Evolutionary conservation across 1,139 yeast species (phyloP).

Genomic region (Sugiyamaella sp.): DNA sequence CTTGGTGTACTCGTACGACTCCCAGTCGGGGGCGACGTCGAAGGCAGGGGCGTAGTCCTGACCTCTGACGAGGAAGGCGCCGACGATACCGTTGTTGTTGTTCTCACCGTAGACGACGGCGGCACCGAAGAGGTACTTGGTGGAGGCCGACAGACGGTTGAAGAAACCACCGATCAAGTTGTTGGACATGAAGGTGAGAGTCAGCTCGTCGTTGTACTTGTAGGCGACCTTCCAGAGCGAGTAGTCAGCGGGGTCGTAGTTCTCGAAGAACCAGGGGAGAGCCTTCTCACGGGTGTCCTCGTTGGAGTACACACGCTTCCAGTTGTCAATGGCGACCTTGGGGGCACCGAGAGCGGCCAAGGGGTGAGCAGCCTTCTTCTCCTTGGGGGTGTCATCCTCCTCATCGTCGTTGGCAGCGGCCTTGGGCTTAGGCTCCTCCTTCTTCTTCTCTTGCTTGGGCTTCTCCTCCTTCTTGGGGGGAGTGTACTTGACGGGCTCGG

Average conservation of each 20-base stretch:
- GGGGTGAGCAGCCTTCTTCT: conserved; percentile 83
- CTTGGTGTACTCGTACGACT: conserved; percentile 70
- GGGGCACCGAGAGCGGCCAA: conserved; percentile 78
- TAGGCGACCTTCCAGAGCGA: conserved; percentile 94
- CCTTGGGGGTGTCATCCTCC: conserved; percentile 46
- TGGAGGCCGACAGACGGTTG: conserved; percentile 89
- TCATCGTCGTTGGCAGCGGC: conserved; percentile 48
- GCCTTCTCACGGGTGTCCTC: conserved; percentile 95
- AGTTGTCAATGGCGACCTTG: conserved; percentile 75
- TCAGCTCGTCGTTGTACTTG: conserved; percentile 97
- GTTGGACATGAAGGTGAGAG: conserved; percentile 97
- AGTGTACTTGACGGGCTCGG: conserved; percentile 65
- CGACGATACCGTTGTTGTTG: conserved; percentile 97
- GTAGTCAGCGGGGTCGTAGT: conserved; percentile 91
- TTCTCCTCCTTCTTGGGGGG: conserved; percentile 77
- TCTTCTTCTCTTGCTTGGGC: conserved; percentile 42
- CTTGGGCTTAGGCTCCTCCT: conserved; percentile 36
- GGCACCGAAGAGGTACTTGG: conserved; percentile 93
- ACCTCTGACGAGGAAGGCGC: conserved; percentile 95
- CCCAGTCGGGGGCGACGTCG: conserved; percentile 99
- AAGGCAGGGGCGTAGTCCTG: conserved; percentile 90
- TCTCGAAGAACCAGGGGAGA: conserved; percentile 98
- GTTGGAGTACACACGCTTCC: conserved; percentile 97
- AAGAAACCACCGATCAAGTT: conserved; percentile 98
- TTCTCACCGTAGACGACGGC: conserved; percentile 97